phyloP scores from a whole-genome alignment of 495 filamentous ascomycete genomes.

The Immersiella caudata region DNA sequence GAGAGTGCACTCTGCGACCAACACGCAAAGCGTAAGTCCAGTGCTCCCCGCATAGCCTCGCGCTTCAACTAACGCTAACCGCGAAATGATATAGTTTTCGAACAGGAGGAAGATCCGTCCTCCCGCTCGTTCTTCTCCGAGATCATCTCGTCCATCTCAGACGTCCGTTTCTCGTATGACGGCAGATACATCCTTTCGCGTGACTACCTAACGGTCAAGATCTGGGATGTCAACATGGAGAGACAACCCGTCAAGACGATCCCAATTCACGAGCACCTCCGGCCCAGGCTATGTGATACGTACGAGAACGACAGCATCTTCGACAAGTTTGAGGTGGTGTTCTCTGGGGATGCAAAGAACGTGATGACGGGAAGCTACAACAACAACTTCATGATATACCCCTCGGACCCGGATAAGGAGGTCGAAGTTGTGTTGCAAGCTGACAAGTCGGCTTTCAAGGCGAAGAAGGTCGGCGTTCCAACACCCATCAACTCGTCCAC shows the following conservation, averaged over 20 bases:
- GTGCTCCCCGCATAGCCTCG: neutral
- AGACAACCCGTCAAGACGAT: constrained; percentile 96
- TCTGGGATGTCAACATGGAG: constrained; percentile 99
- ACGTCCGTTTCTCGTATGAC: constrained; percentile 95
- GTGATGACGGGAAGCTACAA: constrained; percentile 99
- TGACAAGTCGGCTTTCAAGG: constrained; percentile 98
- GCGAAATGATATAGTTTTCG: constrained; percentile 71
- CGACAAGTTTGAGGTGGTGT: constrained; percentile 99
- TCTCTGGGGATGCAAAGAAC: constrained; percentile 96
- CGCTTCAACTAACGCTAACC: constrained; percentile 7
- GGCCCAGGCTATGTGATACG: constrained; percentile 93
- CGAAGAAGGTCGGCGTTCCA: constrained; percentile 97
- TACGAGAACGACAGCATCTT: constrained; percentile 99
- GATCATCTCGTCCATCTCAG: constrained; percentile 98
- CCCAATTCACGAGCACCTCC: constrained; percentile 95
- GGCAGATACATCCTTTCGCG: constrained; percentile 96
- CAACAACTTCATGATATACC: constrained; percentile 99
- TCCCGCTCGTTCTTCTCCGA: constrained; percentile 99
- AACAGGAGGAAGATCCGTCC: constrained; percentile 98
- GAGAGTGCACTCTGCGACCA: constrained; percentile 94
- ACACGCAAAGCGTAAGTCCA: constrained; percentile 82
- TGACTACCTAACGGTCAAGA: constrained; percentile 98
- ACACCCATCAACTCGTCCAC: constrained; percentile 89
- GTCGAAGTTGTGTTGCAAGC: constrained; percentile 97
- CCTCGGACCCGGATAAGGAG: constrained; percentile 91